Base-by-base conservation (phyloP, 2,329 filamentous ascomycete genomes). In the Alternaria angustiovoidea region DNA sequence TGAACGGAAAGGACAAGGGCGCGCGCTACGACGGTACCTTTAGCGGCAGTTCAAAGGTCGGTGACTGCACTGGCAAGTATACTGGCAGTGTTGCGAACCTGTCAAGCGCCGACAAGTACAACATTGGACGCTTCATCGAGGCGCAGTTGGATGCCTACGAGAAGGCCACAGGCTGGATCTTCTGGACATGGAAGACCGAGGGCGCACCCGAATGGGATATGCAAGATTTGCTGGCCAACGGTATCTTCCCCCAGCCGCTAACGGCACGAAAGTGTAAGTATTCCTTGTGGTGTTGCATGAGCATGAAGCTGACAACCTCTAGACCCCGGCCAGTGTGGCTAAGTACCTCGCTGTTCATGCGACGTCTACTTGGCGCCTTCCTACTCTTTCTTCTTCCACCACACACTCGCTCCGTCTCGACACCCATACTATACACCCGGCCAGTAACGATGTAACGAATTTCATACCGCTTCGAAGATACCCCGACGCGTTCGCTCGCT, bases 101-200 rank as follows among this genome's bases (percentile, higher is more conserved):
- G 41, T 78, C 79, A 16, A 61, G 69, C 7, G 79, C 71, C 18
- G 80, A 83, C 69, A 79, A 80, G 70, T 66, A 69, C 54, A 80
- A 83, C 70, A 77, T 83, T 54, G 71, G 77, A 20, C 72, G 73
- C 30, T 83, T 80, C 67, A 82, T 83, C 65, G 78, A 80, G 64
- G 81, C 82, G 8, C 81, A 84, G 66, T 78, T 84, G 4, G 78
- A 81, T 38, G 82, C 79, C 1, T 84, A 76, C 55, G 82, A 84
- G 73, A 81, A 81, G 75, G 81, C 80, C 5, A 74, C 64, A 2
- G 82, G 82, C 1, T 84, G 82, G 82, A 81, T 83, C 65, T 83
- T 82, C 71, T 84, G 82, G 82, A 81, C 79, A 5, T 83, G 81
- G 81, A 83, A 83, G 76, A 83, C 81, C 1, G 82, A 84, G 68